Evolutionary conservation across 148 eudicot species (phyloP), one percentile per base, ranked within the genome.

Genomic region (Rhododendron vialii): DNA sequence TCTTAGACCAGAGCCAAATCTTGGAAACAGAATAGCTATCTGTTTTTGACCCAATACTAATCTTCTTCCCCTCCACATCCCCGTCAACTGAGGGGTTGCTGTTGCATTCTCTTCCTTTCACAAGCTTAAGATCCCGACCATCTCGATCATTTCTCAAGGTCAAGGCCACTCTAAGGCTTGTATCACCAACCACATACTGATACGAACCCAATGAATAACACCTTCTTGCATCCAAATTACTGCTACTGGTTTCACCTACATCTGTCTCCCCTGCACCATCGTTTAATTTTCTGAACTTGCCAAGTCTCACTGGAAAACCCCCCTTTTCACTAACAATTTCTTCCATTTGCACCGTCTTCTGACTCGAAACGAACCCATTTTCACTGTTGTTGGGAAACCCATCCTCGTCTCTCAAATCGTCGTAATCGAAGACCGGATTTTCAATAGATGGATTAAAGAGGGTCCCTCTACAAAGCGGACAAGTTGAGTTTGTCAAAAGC

Each of bases 121-220:
- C 88, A 65, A 78, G 87, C 79, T 86, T 87, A 53, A 73, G 20
- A 33, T 86, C 75, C 2, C 20, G 77, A 13, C 51, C 76, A 74
- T 36, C 78, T 33, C 33, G 78, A 36, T 88, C 87, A 80, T 84
- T 84, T 5, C 83, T 87, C 55, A 87, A 84, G 28, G 93, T 87
- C 55, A 87, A 84, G 28, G 93, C 88, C 76, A 93, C 92, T 77
- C 84, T 86, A 14, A 93, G 91, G 18, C 75, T 84, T 17, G 90
- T 80, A 69, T 92, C 90, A 45, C 89, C 92, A 63, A 92, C 94
- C 71, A 93, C 93, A 84, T 93, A 93, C 71, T 91, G 91, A 88
- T 93, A 93, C 0, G 95, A 93, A 47, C 95, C 95, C 95, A 93
- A 87, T n/a, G 95, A 93, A 63, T 80, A 93, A 84, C 95, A 93